phyloP scores from a whole-genome alignment of 2,329 filamentous ascomycete genomes.

The Orbilia oligospora region DNA sequence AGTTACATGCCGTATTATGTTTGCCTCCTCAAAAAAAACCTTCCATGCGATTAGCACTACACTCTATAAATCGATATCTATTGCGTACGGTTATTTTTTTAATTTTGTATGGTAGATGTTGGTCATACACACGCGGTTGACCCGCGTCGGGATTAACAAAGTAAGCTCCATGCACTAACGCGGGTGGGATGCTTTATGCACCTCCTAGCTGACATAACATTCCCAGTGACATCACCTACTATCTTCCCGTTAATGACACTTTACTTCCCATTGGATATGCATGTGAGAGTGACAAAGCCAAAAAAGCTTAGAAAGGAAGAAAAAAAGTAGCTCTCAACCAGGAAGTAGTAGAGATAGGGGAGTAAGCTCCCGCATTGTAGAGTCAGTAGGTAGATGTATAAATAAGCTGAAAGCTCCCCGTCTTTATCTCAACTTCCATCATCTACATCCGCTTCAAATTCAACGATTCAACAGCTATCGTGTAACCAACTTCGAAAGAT shows the following conservation, averaged over 20 bases:
- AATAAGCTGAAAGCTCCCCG: constrained; percentile 24
- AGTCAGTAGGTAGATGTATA: constrained; percentile 16
- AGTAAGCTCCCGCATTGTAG: background rate
- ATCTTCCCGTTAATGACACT: background rate
- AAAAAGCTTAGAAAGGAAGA: constrained; percentile 14
- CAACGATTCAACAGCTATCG: background rate
- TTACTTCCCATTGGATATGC: background rate
- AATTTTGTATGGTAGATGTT: constrained; percentile 19
- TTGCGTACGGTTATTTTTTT: too few species aligned
- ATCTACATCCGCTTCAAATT: background rate
- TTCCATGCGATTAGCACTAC: too few species aligned
- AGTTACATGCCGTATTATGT: background rate
- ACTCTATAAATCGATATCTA: too few species aligned
- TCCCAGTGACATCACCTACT: constrained; percentile 19
- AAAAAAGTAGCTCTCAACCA: background rate
- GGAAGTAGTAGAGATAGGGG: too few species aligned
- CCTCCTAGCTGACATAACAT: background rate
- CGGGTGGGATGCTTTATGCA: too few species aligned
- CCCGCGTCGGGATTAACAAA: constrained; percentile 44
- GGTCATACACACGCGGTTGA: constrained; percentile 39
- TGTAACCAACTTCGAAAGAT: constrained; percentile 2
- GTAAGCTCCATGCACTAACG: constrained; percentile 12
- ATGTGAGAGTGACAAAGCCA: background rate
- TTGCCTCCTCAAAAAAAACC: too few species aligned
- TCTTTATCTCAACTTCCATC: background rate